Conservation (phyloP, 2,329 filamentous ascomycete genomes). For the Penicillium janthinellum region DNA sequence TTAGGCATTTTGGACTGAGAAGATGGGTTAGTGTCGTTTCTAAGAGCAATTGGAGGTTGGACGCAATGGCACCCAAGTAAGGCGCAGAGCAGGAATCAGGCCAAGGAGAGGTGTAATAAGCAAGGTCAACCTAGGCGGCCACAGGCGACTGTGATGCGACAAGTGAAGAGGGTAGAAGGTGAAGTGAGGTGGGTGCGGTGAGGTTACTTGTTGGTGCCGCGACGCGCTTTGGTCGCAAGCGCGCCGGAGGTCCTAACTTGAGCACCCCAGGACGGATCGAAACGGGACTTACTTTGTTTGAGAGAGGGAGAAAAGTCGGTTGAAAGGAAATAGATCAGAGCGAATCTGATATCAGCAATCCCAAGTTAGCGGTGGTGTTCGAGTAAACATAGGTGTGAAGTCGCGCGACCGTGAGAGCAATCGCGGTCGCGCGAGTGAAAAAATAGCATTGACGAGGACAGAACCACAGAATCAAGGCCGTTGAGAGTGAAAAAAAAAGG, state of each 20-base stretch:
- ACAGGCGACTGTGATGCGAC: background rate
- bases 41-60: background rate
- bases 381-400: conserved; percentile 5
- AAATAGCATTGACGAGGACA: conserved; percentile 13
- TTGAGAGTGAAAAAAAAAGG: conserved; percentile 20
- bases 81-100: background rate
- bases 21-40: conserved; percentile 4
- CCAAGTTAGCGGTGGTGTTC: conserved; percentile 11
- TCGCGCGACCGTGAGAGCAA: conserved; percentile 15
- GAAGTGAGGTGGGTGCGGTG: background rate
- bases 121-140: background rate
- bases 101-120: background rate
- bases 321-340: conserved; percentile 3
- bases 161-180: background rate
- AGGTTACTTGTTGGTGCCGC: background rate
- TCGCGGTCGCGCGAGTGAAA: conserved; percentile 19
- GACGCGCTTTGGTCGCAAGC: conserved; percentile 1
- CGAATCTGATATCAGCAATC: conserved; percentile 4
- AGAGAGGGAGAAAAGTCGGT: background rate
- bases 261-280: background rate
- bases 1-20: conserved; percentile 63
- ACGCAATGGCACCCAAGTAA: background rate
- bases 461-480: conserved; percentile 11
- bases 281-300: conserved; percentile 8
- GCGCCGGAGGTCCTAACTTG: background rate